Evolutionary conservation across 768 basidiomycete species (phyloP).

Genomic region (Dacryopinax primogenitus): DNA sequence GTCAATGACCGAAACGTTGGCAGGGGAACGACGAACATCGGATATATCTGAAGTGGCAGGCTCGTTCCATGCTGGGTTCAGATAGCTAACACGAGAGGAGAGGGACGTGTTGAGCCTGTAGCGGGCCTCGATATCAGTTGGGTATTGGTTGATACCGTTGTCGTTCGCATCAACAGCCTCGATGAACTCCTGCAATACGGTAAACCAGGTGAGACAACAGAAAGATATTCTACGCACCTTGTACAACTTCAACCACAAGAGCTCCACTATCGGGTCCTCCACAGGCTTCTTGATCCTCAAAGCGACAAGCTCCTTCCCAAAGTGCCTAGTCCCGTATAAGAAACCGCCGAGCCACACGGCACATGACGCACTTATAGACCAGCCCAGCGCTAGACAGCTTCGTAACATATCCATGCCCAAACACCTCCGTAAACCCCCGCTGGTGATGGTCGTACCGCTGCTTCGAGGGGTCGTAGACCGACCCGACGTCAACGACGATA

Average conservation of each 20-base stretch:
- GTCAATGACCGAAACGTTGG: background rate
- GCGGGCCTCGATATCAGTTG: conserved; percentile 40
- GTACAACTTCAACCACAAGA: conserved; percentile 83
- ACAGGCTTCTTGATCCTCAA: conserved; percentile 37
- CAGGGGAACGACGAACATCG: conserved; percentile 44
- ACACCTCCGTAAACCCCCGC: conserved; percentile 77
- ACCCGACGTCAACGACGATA: conserved; percentile 95
- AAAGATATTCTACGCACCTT: conserved; percentile 34
- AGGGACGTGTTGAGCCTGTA: conserved; percentile 77
- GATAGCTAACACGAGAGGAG: conserved; percentile 61
- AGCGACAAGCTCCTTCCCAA: conserved; percentile 74
- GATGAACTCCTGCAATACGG: conserved; percentile 57
- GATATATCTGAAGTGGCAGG: conserved; percentile 46
- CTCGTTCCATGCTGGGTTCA: conserved; percentile 94
- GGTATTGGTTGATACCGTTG: conserved; percentile 82
- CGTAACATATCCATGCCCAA: conserved; percentile 74
- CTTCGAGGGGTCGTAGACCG: conserved; percentile 66
- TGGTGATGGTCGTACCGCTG: conserved; percentile 94
- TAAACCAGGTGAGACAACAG: conserved; percentile 11
- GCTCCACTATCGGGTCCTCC: conserved; percentile 52
- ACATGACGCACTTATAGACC: conserved; percentile 70
- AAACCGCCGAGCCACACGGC: background rate
- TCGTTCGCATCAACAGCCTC: conserved; percentile 92
- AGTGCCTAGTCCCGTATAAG: conserved; percentile 45
- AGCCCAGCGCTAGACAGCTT: conserved; percentile 89